Percentiles rank a stretch among this genome's conserved stretches.
phyloP scores from a whole-genome alignment of 352 stramenopile species.

The Phytopythium ostracodes region DNA sequence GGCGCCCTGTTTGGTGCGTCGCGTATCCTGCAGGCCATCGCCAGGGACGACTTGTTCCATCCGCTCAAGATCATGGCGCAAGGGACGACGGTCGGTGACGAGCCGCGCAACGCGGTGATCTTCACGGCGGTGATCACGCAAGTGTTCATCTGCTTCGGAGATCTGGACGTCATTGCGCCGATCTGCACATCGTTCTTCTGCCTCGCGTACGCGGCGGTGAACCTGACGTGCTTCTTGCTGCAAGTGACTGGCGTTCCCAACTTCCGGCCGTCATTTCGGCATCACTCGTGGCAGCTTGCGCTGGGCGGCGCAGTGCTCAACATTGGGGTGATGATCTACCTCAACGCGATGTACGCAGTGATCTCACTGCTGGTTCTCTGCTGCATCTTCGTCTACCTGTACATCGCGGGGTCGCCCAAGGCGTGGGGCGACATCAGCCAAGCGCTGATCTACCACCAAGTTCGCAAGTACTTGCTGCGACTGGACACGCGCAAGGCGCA shows the following conservation, averaged over 20 bases:
- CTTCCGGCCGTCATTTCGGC: constrained; percentile 70
- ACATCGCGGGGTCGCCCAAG: constrained; percentile 41
- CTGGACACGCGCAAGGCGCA: constrained; percentile 62
- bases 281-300: constrained; percentile 64
- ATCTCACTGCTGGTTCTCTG: constrained; percentile 50
- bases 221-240: constrained; percentile 71
- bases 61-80: constrained; percentile 38
- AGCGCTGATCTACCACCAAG: constrained; percentile 83
- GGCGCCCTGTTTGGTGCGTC: constrained; percentile 68
- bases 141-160: constrained; percentile 69
- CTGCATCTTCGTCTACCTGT: constrained; percentile 65
- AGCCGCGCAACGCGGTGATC: constrained; percentile 63
- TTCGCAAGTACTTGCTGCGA: constrained; percentile 74
- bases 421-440: constrained; percentile 81
- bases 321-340: constrained; percentile 70
- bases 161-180: constrained; percentile 67
- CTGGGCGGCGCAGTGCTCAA: constrained; percentile 54
- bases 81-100: constrained; percentile 55
- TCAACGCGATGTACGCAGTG: constrained; percentile 59
- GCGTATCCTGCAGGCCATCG: constrained; percentile 71
- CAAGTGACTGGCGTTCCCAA: constrained; percentile 78
- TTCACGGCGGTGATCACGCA: constrained; percentile 60
- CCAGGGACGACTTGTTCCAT: constrained; percentile 65
- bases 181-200: constrained; percentile 86
- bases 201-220: constrained; percentile 67